These are phyloP conservation scores for Irineochytrium annulatum DNA, from an alignment of 192 early-diverging fungal species.

Conservation along the genomic window DNA sequence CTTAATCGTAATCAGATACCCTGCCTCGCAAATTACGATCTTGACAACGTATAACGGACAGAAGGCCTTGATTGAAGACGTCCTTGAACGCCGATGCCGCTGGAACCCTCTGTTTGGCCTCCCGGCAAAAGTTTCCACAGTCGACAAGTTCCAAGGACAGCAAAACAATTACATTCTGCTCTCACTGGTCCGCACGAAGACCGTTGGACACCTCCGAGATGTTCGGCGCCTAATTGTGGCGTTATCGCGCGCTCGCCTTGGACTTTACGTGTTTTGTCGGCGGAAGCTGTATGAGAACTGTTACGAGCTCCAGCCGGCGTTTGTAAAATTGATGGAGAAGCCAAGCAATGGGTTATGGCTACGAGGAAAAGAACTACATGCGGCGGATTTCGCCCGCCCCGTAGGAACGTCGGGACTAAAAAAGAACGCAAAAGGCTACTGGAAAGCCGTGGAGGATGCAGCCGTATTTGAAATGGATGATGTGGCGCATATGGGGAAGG, in stretches of 20 bases:
- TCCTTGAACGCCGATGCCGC: constrained; percentile 75
- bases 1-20: constrained; percentile 53
- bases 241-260: constrained; percentile 87
- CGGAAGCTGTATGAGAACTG: constrained; percentile 71
- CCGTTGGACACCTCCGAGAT: constrained; percentile 90
- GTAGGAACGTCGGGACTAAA: constrained; percentile 6
- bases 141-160: constrained; percentile 97
- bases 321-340: constrained; percentile 55
- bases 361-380: constrained; percentile 19
- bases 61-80: constrained; percentile 85
- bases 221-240: constrained; percentile 90
- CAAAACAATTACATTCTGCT: constrained; percentile 87
- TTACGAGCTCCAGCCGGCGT: constrained; percentile 72
- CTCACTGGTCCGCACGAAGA: constrained; percentile 86
- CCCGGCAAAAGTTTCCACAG: constrained; percentile 80
- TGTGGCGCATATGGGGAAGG: constrained; percentile 31
- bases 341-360: constrained; percentile 58
- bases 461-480: constrained; percentile 33
- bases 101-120: constrained; percentile 84
- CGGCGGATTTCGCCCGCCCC: background rate
- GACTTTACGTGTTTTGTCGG: constrained; percentile 89
- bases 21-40: constrained; percentile 83
- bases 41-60: constrained; percentile 99
- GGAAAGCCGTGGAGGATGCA: background rate
- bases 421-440: constrained; percentile 31